Conservation (phyloP, 129 eudicot genomes). For the Saposhnikovia divaricata region DNA sequence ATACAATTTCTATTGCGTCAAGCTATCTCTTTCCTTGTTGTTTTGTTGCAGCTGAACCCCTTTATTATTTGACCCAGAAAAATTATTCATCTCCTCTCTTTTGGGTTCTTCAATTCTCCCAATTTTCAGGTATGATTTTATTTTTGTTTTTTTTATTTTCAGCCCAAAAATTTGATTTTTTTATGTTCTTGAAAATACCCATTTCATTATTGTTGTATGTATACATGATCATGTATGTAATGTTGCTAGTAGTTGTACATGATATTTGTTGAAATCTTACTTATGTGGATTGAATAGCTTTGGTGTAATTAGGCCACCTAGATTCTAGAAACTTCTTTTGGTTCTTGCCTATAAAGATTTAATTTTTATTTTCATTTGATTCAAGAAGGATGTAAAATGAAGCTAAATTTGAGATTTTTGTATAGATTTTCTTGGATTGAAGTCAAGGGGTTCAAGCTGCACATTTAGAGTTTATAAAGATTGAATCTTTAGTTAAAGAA, state of each 20-base stretch:
- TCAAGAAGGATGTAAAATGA: not conserved
- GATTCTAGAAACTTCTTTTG: not conserved
- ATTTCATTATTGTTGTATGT: not conserved
- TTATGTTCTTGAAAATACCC: not conserved
- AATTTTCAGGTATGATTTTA: slow-evolving; percentile 2
- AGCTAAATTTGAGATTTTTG: not conserved
- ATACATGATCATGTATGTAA: not conserved
- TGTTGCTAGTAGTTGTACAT: not conserved
- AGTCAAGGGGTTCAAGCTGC: slow-evolving; percentile 16
- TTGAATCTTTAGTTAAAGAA: slow-evolving; percentile 2
- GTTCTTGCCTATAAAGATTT: not conserved
- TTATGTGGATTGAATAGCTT: not conserved
- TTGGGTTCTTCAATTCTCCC: not conserved
- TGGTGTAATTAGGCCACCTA: not conserved
- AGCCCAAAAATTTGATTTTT: not conserved
- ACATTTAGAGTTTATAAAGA: not conserved
- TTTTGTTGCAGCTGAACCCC: slow-evolving; percentile 2
- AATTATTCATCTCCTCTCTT: not conserved
- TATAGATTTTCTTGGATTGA: slow-evolving; percentile 16
- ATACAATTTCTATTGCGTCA: not conserved
- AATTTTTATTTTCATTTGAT: not conserved
- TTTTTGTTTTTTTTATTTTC: not conserved
- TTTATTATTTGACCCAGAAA: not conserved
- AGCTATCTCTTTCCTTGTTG: slow-evolving; percentile 2
- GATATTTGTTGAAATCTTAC: not conserved